phyloP scores from a whole-genome alignment of 2,329 filamentous ascomycete genomes.

The Botrytis tulipae region DNA sequence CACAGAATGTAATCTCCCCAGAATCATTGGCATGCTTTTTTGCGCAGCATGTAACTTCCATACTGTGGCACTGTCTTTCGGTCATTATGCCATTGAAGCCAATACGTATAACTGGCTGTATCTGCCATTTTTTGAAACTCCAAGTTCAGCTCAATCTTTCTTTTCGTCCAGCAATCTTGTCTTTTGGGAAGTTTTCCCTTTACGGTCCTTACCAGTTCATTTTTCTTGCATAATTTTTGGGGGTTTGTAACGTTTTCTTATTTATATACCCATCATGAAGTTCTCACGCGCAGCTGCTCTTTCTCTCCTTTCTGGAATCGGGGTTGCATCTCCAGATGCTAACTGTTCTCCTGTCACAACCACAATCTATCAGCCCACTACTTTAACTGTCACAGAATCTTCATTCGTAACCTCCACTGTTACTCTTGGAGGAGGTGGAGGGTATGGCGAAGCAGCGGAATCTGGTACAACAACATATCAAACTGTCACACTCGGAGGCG shows the following conservation, averaged over 20 bases:
- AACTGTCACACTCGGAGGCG: not conserved
- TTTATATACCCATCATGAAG: slow-evolving; percentile 7
- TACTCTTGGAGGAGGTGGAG: not conserved
- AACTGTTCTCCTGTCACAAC: slow-evolving; percentile 13
- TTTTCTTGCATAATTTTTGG: not conserved
- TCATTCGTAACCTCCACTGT: not conserved
- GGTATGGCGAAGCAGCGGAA: not conserved
- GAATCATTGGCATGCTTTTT: not conserved
- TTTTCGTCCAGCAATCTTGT: not conserved
- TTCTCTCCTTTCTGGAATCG: slow-evolving; percentile 6
- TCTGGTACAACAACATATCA: slow-evolving; percentile 5
- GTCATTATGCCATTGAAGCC: not conserved
- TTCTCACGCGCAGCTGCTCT: slow-evolving; percentile 13
- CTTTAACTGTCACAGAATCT: slow-evolving; percentile 2
- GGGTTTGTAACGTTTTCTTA: not conserved
- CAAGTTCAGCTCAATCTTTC: not conserved
- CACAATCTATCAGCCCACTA: slow-evolving; percentile 17
- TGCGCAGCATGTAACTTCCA: not conserved
- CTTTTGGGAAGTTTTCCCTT: slow-evolving; percentile 6
- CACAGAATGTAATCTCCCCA: slow-evolving; percentile 7
- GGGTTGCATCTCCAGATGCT: slow-evolving; percentile 11
- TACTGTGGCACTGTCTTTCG: slow-evolving; percentile 5
- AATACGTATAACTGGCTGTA: not conserved
- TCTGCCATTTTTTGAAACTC: not conserved
- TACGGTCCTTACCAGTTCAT: slow-evolving; percentile 13